Percentiles rank a stretch among this genome's conserved stretches.
Conservation (phyloP, 805 yeast species). For the Isabelozyma pseudorhagii region DNA sequence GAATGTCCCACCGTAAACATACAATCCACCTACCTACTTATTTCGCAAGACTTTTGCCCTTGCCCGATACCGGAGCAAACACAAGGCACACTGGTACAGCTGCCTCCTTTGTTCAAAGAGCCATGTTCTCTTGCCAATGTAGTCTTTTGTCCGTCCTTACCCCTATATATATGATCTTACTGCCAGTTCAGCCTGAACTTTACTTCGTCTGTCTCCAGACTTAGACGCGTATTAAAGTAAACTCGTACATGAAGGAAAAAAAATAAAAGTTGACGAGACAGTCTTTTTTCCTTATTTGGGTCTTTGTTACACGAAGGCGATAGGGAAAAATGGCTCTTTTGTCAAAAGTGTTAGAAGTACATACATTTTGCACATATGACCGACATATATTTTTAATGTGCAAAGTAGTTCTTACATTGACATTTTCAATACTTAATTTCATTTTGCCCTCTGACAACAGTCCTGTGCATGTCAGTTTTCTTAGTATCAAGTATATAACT, state of each 20-base stretch:
- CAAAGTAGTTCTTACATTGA: background rate
- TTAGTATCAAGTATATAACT: too few relatives aligned
- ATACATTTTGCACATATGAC: background rate
- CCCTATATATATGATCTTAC: too few relatives aligned
- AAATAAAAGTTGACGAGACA: background rate
- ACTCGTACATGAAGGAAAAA: background rate
- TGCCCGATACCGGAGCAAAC: too few relatives aligned
- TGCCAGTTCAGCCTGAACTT: too few relatives aligned
- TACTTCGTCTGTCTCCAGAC: background rate
- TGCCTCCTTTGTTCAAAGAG: too few relatives aligned
- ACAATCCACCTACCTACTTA: too few relatives aligned
- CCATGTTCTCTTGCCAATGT: too few relatives aligned
- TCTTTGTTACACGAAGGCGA: background rate
- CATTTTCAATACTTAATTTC: background rate
- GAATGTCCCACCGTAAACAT: too few relatives aligned
- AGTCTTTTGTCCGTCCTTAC: too few relatives aligned
- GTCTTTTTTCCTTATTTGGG: background rate
- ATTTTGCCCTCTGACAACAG: constrained; percentile 9
- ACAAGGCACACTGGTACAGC: too few relatives aligned
- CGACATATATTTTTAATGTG: background rate
- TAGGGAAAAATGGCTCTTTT: background rate
- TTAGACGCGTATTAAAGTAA: background rate
- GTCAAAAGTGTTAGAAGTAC: background rate
- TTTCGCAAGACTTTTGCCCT: too few relatives aligned
- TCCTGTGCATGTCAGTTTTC: too few relatives aligned